These are phyloP conservation scores for Tillandsia leiboldiana DNA, from an alignment of 176 grass and related monocot species.

Conservation along the genomic window DNA sequence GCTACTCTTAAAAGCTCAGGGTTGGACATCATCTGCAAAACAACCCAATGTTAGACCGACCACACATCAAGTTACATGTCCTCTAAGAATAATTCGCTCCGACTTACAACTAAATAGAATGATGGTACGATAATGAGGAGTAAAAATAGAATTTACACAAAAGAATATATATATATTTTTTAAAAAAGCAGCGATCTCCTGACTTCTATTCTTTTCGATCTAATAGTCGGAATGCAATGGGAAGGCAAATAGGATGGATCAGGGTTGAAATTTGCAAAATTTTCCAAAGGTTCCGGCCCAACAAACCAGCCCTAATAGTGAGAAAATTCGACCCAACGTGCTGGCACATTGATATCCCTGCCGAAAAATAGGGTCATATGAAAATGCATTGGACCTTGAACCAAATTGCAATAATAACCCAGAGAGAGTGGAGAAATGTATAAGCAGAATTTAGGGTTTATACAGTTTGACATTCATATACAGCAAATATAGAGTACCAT, in stretches of 20 bases:
- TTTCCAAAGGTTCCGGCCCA: background rate
- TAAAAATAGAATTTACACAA: background rate
- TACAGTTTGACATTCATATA: no score
- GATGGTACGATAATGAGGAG: background rate
- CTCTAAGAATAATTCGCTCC: background rate
- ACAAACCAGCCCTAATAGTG: no score
- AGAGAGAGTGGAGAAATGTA: no score
- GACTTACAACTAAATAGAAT: background rate
- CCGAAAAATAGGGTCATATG: no score
- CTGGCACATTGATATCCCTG: no score
- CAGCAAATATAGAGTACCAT: no score
- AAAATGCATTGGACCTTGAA: no score
- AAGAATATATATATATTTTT: background rate
- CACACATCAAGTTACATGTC: background rate
- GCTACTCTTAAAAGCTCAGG: slow-evolving; percentile 72
- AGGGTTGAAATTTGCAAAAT: background rate
- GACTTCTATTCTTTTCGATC: background rate
- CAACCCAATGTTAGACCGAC: slow-evolving; percentile 11
- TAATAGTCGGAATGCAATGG: background rate
- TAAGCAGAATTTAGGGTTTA: background rate
- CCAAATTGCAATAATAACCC: no score
- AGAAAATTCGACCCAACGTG: no score
- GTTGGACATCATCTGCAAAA: slow-evolving; percentile 81
- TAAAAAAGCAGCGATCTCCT: background rate
- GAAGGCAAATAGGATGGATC: background rate